Conservation (phyloP, 345 rosid species). For the Ricinus communis region DNA sequence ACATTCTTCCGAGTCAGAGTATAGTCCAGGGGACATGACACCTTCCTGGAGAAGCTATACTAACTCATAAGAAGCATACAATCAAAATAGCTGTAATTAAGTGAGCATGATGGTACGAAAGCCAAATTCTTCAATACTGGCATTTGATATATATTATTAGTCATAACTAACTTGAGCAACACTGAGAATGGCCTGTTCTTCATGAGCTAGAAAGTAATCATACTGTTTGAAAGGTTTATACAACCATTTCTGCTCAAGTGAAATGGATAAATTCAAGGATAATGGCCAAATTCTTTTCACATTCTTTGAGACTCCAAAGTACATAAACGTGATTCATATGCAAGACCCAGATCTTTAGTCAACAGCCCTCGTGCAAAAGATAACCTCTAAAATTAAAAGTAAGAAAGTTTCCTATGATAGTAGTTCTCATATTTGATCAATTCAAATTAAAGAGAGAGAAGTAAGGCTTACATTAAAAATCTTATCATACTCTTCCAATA, state of each 20-base stretch:
- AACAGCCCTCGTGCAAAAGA: too few relatives aligned
- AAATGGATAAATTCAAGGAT: neutral
- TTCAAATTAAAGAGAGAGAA: conserved; percentile 7
- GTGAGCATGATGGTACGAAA: neutral
- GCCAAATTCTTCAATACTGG: conserved; percentile 1
- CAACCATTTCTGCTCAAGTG: neutral
- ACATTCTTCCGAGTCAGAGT: conserved; percentile 79
- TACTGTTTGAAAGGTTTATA: neutral
- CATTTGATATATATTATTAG: neutral
- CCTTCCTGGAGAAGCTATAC: conserved; percentile 64
- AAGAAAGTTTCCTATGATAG: too few relatives aligned
- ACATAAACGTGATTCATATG: neutral
- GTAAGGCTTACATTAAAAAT: conserved; percentile 77
- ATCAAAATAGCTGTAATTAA: neutral
- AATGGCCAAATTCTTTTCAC: neutral
- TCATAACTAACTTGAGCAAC: neutral
- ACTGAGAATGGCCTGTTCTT: neutral
- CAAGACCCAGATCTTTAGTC: neutral
- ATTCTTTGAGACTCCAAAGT: neutral
- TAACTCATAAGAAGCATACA: conserved; percentile 22
- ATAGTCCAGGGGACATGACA: conserved; percentile 65
- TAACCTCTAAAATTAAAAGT: too few relatives aligned
- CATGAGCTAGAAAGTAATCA: neutral
- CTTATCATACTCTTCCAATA: conserved; percentile 78
- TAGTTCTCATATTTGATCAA: neutral